Percentiles rank a stretch among this genome's conserved stretches.
phyloP scores from a whole-genome alignment of 1,139 yeast species.

The Geotrichum cucujoidarum region DNA sequence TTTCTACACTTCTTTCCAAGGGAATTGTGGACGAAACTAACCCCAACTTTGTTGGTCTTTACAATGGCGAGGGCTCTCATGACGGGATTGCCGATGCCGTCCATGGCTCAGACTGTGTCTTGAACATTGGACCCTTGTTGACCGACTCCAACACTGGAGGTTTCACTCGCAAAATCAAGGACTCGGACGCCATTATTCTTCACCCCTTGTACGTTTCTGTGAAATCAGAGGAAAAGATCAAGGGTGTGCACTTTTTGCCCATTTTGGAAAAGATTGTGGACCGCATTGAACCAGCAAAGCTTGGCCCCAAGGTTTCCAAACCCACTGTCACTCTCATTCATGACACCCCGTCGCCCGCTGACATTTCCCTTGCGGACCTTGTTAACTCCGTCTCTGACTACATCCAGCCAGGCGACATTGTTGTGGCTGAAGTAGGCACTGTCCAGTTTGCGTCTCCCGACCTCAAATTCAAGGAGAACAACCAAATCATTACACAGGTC shows the following conservation, averaged over 20 bases:
- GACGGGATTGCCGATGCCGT: constrained; percentile 42
- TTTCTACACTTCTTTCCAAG: constrained; percentile 49
- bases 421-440: constrained; percentile 75
- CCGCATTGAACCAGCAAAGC: constrained; percentile 34
- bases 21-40: constrained; percentile 59
- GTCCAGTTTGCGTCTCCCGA: constrained; percentile 69
- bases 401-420: constrained; percentile 56
- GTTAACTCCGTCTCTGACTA: constrained; percentile 32
- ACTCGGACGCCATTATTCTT: constrained; percentile 37
- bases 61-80: constrained; percentile 49
- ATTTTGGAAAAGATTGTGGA: constrained; percentile 42
- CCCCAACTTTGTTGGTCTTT: constrained; percentile 58
- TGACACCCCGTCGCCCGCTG: constrained; percentile 24
- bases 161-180: constrained; percentile 38
- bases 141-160: constrained; percentile 44
- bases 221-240: constrained; percentile 36
- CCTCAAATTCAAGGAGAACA: constrained; percentile 50
- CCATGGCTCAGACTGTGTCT: constrained; percentile 36
- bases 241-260: constrained; percentile 45
- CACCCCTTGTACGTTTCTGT: constrained; percentile 47
- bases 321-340: constrained; percentile 22
- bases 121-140: constrained; percentile 41
- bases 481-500: constrained; percentile 54
- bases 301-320: constrained; percentile 27
- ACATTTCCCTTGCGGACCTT: constrained; percentile 39